These are phyloP conservation scores for Aspergillus egyptiacus DNA, from an alignment of 495 filamentous ascomycete genomes.

Conservation along the genomic window DNA sequence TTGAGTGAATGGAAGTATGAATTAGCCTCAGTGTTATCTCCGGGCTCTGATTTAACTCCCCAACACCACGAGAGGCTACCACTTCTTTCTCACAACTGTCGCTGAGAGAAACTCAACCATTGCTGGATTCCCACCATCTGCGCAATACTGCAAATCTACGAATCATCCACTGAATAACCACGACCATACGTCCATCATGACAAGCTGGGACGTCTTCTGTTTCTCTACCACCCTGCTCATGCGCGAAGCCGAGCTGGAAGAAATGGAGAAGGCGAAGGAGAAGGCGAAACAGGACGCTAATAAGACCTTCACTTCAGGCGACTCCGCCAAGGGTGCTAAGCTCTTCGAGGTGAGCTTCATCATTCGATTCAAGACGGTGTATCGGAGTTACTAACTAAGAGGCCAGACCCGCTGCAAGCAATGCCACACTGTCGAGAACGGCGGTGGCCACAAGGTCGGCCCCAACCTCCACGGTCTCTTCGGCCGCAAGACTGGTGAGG, in stretches of 20 bases:
- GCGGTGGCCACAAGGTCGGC: constrained; percentile 94
- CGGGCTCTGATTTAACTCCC: too few species aligned
- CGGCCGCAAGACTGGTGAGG: constrained; percentile 86
- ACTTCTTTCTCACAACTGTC: not conserved
- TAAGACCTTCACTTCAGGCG: constrained; percentile 52
- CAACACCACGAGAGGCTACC: too few species aligned
- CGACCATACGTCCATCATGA: constrained; percentile 20
- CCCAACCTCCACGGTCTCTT: constrained; percentile 96
- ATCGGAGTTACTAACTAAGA: constrained; percentile 24
- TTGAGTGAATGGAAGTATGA: not conserved
- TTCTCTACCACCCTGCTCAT: constrained; percentile 21
- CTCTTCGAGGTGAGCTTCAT: constrained; percentile 72
- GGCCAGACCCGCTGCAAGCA: constrained; percentile 86
- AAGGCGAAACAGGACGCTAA: constrained; percentile 27
- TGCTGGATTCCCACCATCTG: not conserved
- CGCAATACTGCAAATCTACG: not conserved
- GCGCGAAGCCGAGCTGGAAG: constrained; percentile 27
- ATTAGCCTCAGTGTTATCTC: too few species aligned
- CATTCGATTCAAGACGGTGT: not conserved
- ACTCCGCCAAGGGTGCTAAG: constrained; percentile 93
- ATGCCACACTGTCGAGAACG: constrained; percentile 88
- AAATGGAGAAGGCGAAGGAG: constrained; percentile 12
- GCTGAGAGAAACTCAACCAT: not conserved
- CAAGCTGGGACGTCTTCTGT: constrained; percentile 28
- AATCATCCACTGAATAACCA: too few species aligned